Base-by-base conservation (phyloP, 305 asterid species). In the Galium porrigens region DNA sequence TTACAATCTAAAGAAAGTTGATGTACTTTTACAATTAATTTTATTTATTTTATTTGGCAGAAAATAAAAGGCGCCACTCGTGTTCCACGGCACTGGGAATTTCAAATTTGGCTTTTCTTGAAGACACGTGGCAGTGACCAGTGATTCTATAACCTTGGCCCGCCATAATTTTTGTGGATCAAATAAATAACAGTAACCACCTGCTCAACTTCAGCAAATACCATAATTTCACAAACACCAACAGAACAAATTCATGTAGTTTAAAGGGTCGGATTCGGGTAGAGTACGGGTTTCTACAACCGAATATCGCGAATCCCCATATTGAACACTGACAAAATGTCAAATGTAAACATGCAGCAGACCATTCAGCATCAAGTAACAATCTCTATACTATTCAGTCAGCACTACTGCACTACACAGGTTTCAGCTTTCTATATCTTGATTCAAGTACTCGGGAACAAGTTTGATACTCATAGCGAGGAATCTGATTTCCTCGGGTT, bases 401-500 rank as follows among this genome's bases (percentile, higher is more conserved):
- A 41, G 30, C 30, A 27, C 30, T 27, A 27, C 30, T 27, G 14
- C 48, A 11, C 48, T 41, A 41, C 3, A 41, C 48, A 11, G 48
- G 1, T 6, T 46, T 15, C 52, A 3, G 64, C 61, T 20, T 61
- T 32, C 53, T 39, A 61, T 42, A 61, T 42, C 46, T 67, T 37
- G 29, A 18, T 3, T 11, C 5, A 7, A 56, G 44, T 4, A 33
- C 36, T 27, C 34, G 60, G 63, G 37, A 37, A 11, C 57, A 70
- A 15, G 48, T 34, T 25, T 25, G 65, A 62, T 32, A 42, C 53
- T 59, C 60, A 51, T 49, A 36, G 20, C 36, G 78, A 68, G 66
- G 71, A 59, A 61, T 79, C 74, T 39, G 73, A 63, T 62, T 80
- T 74, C 66, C 84, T 79, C 3, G 81, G 83, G 58, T 81, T 79